These are phyloP conservation scores for Lasiosphaeris hirsuta DNA, from an alignment of 495 filamentous ascomycete genomes.

Conservation along the genomic window DNA sequence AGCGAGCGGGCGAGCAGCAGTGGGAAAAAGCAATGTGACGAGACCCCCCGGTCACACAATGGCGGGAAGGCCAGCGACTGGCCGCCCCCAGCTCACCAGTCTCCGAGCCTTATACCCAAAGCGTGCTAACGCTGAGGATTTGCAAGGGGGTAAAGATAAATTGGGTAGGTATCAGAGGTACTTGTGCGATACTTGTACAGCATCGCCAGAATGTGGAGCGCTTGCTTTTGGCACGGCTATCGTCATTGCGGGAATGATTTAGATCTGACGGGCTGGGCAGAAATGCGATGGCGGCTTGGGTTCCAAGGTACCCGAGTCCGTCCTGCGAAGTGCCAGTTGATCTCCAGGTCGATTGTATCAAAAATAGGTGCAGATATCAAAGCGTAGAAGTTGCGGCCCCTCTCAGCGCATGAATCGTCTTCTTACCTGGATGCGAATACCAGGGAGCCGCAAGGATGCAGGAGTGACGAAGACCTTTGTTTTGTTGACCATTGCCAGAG, in stretches of 20 bases:
- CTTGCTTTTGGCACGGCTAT: neutral
- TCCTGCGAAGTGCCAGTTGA: constrained; percentile 17
- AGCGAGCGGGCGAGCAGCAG: neutral
- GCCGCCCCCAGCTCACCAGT: neutral
- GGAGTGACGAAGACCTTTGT: neutral
- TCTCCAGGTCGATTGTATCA: neutral
- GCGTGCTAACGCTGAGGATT: constrained; percentile 1
- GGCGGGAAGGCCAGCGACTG: neutral
- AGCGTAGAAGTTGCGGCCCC: constrained; percentile 13
- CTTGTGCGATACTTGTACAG: too few species aligned
- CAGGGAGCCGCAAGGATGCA: constrained; percentile 1
- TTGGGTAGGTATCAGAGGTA: neutral
- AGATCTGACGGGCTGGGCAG: constrained; percentile 16
- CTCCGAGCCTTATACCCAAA: neutral
- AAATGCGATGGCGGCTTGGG: constrained; percentile 11
- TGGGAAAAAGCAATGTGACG: constrained; percentile 15
- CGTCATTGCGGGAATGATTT: constrained; percentile 5
- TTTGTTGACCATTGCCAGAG: constrained; percentile 2
- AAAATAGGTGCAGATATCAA: constrained; percentile 5
- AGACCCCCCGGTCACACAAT: neutral
- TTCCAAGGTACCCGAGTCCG: constrained; percentile 10
- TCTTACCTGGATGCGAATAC: constrained; percentile 9
- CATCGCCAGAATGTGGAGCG: too few species aligned
- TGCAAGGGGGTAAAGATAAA: neutral
- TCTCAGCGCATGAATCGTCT: constrained; percentile 12